These are phyloP conservation scores for Ramalina peruviana DNA, from an alignment of 495 filamentous ascomycete genomes.

Conservation along the genomic window DNA sequence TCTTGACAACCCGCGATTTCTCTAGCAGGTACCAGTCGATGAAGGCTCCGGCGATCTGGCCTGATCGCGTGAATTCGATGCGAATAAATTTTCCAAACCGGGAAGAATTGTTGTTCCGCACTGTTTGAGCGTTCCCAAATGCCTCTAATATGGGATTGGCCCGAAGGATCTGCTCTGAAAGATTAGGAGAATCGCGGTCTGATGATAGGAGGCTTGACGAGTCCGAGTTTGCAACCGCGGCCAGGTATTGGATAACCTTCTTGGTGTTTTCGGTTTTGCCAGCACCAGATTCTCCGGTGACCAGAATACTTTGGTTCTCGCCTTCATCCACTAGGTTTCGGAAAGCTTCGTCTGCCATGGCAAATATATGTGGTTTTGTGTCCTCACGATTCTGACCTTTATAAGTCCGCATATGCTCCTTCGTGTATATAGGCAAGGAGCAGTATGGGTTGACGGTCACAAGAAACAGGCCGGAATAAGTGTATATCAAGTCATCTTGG, in stretches of 20 bases:
- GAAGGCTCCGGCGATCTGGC: constrained; percentile 88
- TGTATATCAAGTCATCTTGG: constrained; percentile 92
- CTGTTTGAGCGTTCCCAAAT: constrained; percentile 96
- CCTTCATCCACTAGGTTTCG: constrained; percentile 90
- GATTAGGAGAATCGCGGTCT: constrained; percentile 57
- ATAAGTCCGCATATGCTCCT: constrained; percentile 96
- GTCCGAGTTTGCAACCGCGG: constrained; percentile 79
- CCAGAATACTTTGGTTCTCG: constrained; percentile 91
- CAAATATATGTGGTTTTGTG: constrained; percentile 93
- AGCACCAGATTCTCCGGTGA: constrained; percentile 96
- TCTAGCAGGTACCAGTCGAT: constrained; percentile 98
- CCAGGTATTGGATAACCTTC: constrained; percentile 98
- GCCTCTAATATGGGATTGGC: constrained; percentile 98
- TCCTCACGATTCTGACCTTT: constrained; percentile 80
- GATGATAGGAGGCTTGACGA: constrained; percentile 49
- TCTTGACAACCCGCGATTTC: constrained; percentile 85
- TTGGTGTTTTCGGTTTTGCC: constrained; percentile 99
- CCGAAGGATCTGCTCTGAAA: constrained; percentile 93
- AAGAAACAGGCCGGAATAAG: constrained; percentile 93
- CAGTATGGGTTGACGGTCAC: constrained; percentile 98
- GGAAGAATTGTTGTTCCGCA: constrained; percentile 96
- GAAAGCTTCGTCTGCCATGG: constrained; percentile 96
- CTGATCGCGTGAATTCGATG: constrained; percentile 83
- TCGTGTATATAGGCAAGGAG: constrained; percentile 84
- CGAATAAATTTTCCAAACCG: constrained; percentile 98